Evolutionary conservation across 441 rosid genomes (phyloP).

Genomic region (Codiaeum variegatum): DNA sequence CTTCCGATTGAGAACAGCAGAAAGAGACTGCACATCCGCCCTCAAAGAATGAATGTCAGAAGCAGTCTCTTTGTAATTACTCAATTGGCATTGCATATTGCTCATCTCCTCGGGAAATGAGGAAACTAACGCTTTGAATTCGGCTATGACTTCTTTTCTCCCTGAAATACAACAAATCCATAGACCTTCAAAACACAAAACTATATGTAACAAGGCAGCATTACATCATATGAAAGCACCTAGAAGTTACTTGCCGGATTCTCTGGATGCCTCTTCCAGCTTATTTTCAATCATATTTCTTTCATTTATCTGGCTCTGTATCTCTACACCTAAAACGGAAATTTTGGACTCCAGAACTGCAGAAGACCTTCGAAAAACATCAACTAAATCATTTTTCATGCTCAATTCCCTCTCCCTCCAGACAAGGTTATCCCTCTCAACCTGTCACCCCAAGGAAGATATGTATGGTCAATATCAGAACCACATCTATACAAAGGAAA

Average conservation of each 20-base stretch:
- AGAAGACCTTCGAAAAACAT: conserved; percentile 68
- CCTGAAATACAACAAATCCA: conserved; percentile 49
- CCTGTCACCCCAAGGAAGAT: conserved; percentile 44
- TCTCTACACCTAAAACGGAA: conserved; percentile 56
- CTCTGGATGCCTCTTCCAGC: conserved; percentile 67
- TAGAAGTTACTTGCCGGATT: conserved; percentile 51
- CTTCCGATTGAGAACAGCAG: conserved; percentile 64
- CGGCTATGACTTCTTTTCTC: conserved; percentile 80
- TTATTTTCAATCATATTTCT: conserved; percentile 51
- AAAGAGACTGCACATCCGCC: conserved; percentile 81
- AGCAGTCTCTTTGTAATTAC: conserved; percentile 70
- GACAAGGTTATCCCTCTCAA: conserved; percentile 73
- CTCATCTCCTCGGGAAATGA: conserved; percentile 92
- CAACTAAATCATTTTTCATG: conserved; percentile 68
- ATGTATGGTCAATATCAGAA: conserved; percentile 33
- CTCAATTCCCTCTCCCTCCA: conserved; percentile 88
- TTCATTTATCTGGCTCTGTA: conserved; percentile 64
- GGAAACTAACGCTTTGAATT: conserved; percentile 79
- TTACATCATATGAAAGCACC: conserved; percentile 18
- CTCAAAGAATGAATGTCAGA: conserved; percentile 73
- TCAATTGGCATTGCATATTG: conserved; percentile 74
- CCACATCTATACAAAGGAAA: conserved; percentile 26
- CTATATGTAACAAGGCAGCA: conserved; percentile 17
- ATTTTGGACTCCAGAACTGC: conserved; percentile 66
- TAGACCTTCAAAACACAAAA: conserved; percentile 22